A percentile compares a stretch with the other conserved stretches of the same genome.
Evolutionary conservation across 352 stramenopile species (phyloP).

Genomic region (Globisporangium megalacanthum): DNA sequence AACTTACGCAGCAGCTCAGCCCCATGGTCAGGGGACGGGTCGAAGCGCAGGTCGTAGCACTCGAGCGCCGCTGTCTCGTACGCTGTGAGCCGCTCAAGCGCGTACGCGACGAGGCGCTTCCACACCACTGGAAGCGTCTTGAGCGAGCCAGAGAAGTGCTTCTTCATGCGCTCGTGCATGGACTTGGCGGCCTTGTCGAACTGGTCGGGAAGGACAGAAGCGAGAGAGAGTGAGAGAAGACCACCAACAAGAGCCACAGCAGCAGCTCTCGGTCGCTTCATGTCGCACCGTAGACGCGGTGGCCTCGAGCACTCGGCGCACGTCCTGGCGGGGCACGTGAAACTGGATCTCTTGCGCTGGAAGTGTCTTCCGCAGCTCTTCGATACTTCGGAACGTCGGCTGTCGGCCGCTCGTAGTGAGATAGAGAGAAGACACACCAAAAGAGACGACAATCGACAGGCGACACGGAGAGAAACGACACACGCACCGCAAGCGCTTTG

Average conservation of each 20-base stretch:
- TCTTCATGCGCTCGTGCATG: slow-evolving; percentile 75
- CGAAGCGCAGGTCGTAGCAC: slow-evolving; percentile 58
- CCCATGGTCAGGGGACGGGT: slow-evolving; percentile 34
- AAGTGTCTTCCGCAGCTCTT: slow-evolving; percentile 44
- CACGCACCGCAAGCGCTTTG: slow-evolving; percentile 42
- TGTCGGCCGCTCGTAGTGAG: slow-evolving; percentile 5
- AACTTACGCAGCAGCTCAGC: slow-evolving; percentile 47
- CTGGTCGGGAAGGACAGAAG: slow-evolving; percentile 10
- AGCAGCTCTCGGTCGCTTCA: background rate
- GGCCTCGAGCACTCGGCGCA: slow-evolving; percentile 42
- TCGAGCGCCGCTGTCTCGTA: slow-evolving; percentile 50
- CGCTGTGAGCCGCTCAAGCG: slow-evolving; percentile 20
- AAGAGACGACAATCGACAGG: background rate
- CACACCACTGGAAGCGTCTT: slow-evolving; percentile 53
- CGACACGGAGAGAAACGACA: too few species aligned
- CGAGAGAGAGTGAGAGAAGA: background rate
- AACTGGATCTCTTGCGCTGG: slow-evolving; percentile 63
- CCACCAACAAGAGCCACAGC: background rate
- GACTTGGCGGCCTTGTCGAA: slow-evolving; percentile 63
- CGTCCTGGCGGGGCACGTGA: slow-evolving; percentile 53
- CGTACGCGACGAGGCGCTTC: slow-evolving; percentile 48
- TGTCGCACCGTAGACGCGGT: slow-evolving; percentile 30
- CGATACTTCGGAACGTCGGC: slow-evolving; percentile 50
- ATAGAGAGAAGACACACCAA: background rate
- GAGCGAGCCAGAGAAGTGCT: slow-evolving; percentile 46